These are phyloP conservation scores for Stentor coeruleus DNA, from an alignment of 73 alveolate species.

Conservation along the genomic window DNA sequence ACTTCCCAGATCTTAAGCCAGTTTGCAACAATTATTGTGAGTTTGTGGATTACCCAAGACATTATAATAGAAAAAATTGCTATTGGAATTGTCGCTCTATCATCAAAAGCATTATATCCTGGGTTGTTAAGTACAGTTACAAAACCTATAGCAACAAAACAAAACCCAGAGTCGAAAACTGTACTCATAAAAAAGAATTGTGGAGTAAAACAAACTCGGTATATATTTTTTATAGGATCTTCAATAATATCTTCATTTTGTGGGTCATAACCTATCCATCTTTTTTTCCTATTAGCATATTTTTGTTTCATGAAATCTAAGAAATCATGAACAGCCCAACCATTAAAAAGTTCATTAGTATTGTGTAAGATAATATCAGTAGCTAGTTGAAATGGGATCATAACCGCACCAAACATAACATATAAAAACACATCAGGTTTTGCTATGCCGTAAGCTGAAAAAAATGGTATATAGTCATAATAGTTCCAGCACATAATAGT, in stretches of 20 bases:
- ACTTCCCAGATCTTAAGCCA: conserved; percentile 62
- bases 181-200: conserved; percentile 73
- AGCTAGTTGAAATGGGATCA: conserved; percentile 67
- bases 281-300: conserved; percentile 59
- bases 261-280: conserved; percentile 77
- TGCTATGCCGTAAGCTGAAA: conserved; percentile 64
- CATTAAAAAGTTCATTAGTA: conserved; percentile 60
- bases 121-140: conserved; percentile 53
- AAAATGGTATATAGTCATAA: conserved; percentile 71
- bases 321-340: conserved; percentile 75
- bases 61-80: conserved; percentile 39
- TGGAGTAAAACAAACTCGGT: conserved; percentile 78
- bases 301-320: conserved; percentile 67
- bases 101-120: conserved; percentile 73
- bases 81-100: conserved; percentile 62
- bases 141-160: conserved; percentile 59
- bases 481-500: conserved; percentile 63
- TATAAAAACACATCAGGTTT: conserved; percentile 62
- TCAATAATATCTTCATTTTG: conserved; percentile 52
- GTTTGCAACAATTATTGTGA: conserved; percentile 46
- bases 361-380: conserved; percentile 77
- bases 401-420: conserved; percentile 68
- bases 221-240: conserved; percentile 44
- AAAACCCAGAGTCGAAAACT: conserved; percentile 64
- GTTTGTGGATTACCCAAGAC: conserved; percentile 40